A percentile compares a stretch with the other conserved stretches of the same genome.
phyloP scores from a whole-genome alignment of 2,329 filamentous ascomycete species.

The Ceratocystiopsis sp. region DNA sequence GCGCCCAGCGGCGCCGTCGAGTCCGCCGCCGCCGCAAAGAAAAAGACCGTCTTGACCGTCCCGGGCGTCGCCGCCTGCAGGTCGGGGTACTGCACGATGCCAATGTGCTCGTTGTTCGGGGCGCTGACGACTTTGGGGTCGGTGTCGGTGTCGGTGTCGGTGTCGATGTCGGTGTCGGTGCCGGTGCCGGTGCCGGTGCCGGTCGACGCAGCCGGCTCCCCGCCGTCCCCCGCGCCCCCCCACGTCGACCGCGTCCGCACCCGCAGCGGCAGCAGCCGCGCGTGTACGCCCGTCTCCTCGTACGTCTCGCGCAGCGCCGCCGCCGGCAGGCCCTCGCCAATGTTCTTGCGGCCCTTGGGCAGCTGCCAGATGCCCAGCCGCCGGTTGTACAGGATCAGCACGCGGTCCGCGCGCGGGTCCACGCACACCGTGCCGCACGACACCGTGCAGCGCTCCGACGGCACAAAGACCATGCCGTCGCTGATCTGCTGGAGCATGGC shows the following conservation, averaged over 20 bases:
- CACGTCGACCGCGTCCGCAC: conserved; percentile 26
- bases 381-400: conserved; percentile 26
- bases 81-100: conserved; percentile 20
- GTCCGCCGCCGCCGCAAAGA: conserved; percentile 18
- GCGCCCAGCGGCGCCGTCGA: conserved; percentile 5
- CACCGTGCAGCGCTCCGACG: conserved; percentile 25
- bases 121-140: conserved; percentile 13
- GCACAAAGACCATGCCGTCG: conserved; percentile 19
- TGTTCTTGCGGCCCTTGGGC: conserved; percentile 31
- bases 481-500: too few species aligned
- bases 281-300: conserved; percentile 29
- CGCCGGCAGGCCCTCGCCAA: conserved; percentile 24
- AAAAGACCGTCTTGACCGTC: conserved; percentile 23
- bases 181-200: too few species aligned
- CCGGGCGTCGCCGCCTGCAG: conserved; percentile 15
- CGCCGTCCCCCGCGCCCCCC: conserved; percentile 6
- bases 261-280: conserved; percentile 20
- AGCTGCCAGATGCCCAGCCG: conserved; percentile 26
- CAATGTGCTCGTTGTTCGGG: conserved; percentile 21
- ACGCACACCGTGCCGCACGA: conserved; percentile 30
- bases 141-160: conserved; percentile 1
- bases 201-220: conserved; percentile 1
- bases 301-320: conserved; percentile 29
- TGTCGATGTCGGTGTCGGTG: conserved; percentile 1
- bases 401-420: conserved; percentile 18